Conservation (phyloP, 208 protist genomes). For the Balamuthia mandrillaris region DNA sequence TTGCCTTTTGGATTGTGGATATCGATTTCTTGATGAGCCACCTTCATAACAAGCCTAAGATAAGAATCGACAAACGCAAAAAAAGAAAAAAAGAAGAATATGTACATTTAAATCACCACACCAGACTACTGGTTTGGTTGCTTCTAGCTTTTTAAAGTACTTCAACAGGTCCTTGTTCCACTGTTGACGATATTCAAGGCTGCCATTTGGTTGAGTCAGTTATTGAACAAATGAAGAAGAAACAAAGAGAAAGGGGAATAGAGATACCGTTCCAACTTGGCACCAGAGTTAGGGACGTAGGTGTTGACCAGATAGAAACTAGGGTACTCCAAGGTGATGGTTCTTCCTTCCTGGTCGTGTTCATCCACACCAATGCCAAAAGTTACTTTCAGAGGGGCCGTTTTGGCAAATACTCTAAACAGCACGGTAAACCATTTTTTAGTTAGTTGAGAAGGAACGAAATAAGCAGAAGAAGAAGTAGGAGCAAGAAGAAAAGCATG, state of each 20-base stretch:
- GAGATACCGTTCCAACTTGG: background rate
- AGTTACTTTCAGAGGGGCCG: background rate
- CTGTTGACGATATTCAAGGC: background rate
- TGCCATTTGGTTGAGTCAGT: background rate
- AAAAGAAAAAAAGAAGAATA: background rate
- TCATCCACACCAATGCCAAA: background rate
- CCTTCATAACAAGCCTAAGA: background rate
- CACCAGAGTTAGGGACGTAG: constrained; percentile 3
- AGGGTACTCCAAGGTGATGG: background rate
- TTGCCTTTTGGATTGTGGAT: constrained; percentile 6
- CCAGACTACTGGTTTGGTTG: constrained; percentile 7
- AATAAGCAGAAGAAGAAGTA: background rate
- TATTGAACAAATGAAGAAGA: background rate
- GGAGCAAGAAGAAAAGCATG: background rate
- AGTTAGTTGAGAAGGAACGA: too few relatives aligned
- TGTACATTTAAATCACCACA: constrained; percentile 21
- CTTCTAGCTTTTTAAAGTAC: background rate
- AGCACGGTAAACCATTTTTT: too few relatives aligned
- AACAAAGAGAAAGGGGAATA: background rate
- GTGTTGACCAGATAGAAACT: constrained; percentile 13
- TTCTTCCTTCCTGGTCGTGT: background rate
- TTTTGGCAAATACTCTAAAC: background rate
- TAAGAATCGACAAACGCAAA: background rate
- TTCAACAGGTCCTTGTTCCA: constrained; percentile 16
- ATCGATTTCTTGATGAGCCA: constrained; percentile 8